Evolutionary conservation across 805 yeast species (phyloP).

Genomic region (Kluyveromyces aestuarii): DNA sequence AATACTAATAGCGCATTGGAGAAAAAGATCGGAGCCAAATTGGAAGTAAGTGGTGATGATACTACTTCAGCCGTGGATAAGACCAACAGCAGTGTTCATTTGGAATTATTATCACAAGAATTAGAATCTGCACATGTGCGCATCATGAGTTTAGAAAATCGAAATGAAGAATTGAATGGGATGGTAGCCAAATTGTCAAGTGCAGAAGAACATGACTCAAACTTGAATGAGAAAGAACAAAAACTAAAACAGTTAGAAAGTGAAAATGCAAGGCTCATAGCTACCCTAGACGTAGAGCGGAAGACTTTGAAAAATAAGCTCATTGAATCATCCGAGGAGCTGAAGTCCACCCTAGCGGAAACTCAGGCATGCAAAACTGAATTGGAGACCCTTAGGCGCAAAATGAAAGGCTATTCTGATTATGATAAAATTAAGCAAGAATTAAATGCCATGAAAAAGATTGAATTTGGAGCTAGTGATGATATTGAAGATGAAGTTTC

Average conservation of each 20-base stretch:
- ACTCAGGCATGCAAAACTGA: conserved; percentile 40
- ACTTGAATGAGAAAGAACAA: conserved; percentile 30
- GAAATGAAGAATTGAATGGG: conserved; percentile 66
- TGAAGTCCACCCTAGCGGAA: conserved; percentile 38
- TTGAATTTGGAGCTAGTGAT: conserved; percentile 56
- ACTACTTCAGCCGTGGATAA: conserved; percentile 8
- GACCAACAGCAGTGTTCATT: conserved; percentile 34
- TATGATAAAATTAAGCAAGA: conserved; percentile 79
- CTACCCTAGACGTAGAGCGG: conserved; percentile 24
- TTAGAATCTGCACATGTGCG: conserved; percentile 62
- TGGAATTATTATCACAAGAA: conserved; percentile 65
- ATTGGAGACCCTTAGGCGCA: conserved; percentile 38
- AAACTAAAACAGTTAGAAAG: conserved; percentile 51
- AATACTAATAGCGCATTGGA: conserved; percentile 55
- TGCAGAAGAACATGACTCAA: conserved; percentile 34
- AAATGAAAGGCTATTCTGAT: conserved; percentile 47
- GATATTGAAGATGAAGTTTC: conserved; percentile 26
- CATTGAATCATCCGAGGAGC: conserved; percentile 23
- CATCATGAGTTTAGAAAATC: conserved; percentile 58
- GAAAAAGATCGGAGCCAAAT: conserved; percentile 55
- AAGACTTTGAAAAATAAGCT: conserved; percentile 10
- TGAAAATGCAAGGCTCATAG: conserved; percentile 45
- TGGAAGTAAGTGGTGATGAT: conserved; percentile 32
- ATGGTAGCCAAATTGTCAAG: conserved; percentile 50
- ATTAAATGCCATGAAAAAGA: conserved; percentile 57